Base-by-base conservation (phyloP, 371 early-diverging fungal species). In the Cokeromyces recurvatus region DNA sequence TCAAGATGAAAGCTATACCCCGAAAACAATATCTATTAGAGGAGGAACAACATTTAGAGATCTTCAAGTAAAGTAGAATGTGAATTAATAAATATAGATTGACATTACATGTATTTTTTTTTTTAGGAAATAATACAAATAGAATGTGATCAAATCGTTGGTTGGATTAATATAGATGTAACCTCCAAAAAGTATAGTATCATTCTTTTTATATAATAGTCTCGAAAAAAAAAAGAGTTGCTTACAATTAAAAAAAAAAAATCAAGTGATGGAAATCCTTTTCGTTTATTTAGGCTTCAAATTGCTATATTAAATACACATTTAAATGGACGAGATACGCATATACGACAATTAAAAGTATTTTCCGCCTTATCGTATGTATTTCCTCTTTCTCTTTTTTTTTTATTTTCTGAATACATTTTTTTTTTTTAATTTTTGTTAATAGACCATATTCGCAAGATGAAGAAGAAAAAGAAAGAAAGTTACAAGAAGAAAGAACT, bases 1-100 rank as follows among this genome's bases (percentile, higher is more conserved):
- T 40, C 83, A 85, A 55, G 98, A 98, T 57, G 95, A 96, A 51
- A 89, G 87, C 49, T 98, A 98, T 66, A 92, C 94, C 2, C 96
- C 98, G 2, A 76, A 80, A 53, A 68, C 71, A 25, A 67, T 95
- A 4, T 66, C 74, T 16, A 64, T 95, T 15, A 64, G 84, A 21
- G 87, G 84, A 4, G 95, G 97, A 1, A 84, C 81, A 21, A 79
- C 74, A n/a, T 57, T 66, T 14, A 77, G 87, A 23, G 89, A 87
- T 45, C 66, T 53, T 48, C 58, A 55, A 23, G 49, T 49, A 25
- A 41, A 8, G n/a, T 32, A 7, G 17, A 20, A 32, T 32, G 0
- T 27, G n/a, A 40, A 12, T 6, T 19, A 24, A 16, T n/a, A 2
- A 24, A 10, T 32, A 17, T 17, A 10, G 2, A 8, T 20, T 34